A percentile compares a stretch with the other conserved stretches of the same genome.
phyloP scores from a whole-genome alignment of 2,329 filamentous ascomycete species.

The Ascochyta pisi region DNA sequence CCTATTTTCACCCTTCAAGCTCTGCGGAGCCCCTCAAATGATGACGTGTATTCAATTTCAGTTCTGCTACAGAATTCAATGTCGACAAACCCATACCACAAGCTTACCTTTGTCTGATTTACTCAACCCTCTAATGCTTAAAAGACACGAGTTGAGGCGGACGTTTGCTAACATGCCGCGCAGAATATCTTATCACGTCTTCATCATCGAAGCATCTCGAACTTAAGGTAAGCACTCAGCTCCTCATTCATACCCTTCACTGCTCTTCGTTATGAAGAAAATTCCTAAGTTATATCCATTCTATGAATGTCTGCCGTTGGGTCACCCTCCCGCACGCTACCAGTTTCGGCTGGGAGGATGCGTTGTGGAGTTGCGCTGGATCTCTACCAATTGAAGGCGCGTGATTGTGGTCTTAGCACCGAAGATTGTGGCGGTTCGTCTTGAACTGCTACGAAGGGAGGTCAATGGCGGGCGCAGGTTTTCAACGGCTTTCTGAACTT shows the following conservation, averaged over 20 bases:
- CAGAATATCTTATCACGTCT: slow-evolving; percentile 5
- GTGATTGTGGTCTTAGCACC: slow-evolving; percentile 64
- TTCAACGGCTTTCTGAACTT: slow-evolving; percentile 72
- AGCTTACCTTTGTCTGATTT: slow-evolving; percentile 63
- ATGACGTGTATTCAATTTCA: slow-evolving; percentile 57
- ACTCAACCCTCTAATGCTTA: slow-evolving; percentile 8
- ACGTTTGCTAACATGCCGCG: slow-evolving; percentile 25
- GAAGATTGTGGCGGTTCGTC: slow-evolving; percentile 45
- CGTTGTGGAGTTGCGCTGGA: slow-evolving; percentile 74
- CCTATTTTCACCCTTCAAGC: neutral
- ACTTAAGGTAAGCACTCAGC: slow-evolving; percentile 30
- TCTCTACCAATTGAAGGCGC: slow-evolving; percentile 50
- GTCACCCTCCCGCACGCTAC: slow-evolving; percentile 77
- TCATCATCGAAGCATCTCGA: neutral
- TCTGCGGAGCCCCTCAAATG: slow-evolving; percentile 31
- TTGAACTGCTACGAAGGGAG: slow-evolving; percentile 55
- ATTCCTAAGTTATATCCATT: slow-evolving; percentile 65
- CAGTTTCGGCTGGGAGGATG: slow-evolving; percentile 63
- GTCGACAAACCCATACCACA: slow-evolving; percentile 64
- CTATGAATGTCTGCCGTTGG: slow-evolving; percentile 68
- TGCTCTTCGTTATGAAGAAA: slow-evolving; percentile 60
- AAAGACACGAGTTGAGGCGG: slow-evolving; percentile 4
- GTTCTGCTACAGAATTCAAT: slow-evolving; percentile 68
- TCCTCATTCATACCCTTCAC: slow-evolving; percentile 3
- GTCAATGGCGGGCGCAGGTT: slow-evolving; percentile 64